These are phyloP conservation scores for Limnanthes douglasii DNA, from an alignment of 345 rosid species.

Conservation along the genomic window DNA sequence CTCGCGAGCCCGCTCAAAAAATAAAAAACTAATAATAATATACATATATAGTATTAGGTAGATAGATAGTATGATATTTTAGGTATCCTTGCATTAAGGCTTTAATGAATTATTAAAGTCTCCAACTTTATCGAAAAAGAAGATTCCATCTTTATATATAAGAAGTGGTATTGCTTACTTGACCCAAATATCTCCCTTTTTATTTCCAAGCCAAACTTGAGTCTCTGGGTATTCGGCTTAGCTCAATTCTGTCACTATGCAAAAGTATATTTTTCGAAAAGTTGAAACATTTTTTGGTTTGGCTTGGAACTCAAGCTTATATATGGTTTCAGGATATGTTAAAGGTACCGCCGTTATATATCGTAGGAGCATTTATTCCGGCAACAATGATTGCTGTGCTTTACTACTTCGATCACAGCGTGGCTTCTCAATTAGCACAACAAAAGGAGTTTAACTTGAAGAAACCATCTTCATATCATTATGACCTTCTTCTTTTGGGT, in stretches of 20 bases:
- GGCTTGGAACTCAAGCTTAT: too few relatives aligned
- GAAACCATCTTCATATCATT: conserved; percentile 86
- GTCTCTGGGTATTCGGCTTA: not conserved
- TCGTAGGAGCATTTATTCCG: conserved; percentile 88
- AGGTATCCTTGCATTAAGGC: too few relatives aligned
- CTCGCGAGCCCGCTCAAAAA: not conserved
- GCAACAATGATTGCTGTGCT: conserved; percentile 98
- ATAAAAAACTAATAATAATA: conserved; percentile 11
- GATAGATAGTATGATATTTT: too few relatives aligned
- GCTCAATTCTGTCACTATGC: too few relatives aligned
- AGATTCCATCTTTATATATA: too few relatives aligned
- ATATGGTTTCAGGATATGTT: conserved; percentile 79
- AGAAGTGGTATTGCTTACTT: too few relatives aligned
- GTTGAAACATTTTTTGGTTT: too few relatives aligned
- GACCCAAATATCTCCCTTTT: too few relatives aligned
- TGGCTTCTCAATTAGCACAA: conserved; percentile 95
- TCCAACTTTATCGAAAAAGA: too few relatives aligned
- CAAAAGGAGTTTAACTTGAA: conserved; percentile 90
- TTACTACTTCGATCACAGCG: conserved; percentile 93
- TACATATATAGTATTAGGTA: too few relatives aligned
- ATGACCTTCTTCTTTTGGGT: conserved; percentile 80
- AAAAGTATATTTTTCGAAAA: too few relatives aligned
- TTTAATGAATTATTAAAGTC: too few relatives aligned
- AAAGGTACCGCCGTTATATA: conserved; percentile 61
- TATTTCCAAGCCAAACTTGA: not conserved